These are phyloP conservation scores for Globisporangium emineosum DNA, from an alignment of 352 stramenopile genomes.

Conservation along the genomic window DNA sequence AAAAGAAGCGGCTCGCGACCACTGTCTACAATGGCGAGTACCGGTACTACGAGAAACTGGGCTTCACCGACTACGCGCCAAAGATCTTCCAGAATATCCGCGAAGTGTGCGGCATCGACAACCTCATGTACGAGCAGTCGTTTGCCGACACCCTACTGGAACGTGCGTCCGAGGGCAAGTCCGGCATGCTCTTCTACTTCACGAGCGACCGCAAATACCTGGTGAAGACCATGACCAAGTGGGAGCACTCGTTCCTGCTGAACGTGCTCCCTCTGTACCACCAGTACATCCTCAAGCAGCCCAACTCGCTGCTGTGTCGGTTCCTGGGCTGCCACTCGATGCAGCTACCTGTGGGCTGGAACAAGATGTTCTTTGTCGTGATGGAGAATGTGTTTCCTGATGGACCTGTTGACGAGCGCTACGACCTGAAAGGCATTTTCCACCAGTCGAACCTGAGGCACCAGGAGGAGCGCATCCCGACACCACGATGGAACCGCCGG, in stretches of 20 bases:
- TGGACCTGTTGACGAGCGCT: conserved; percentile 71
- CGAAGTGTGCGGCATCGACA: conserved; percentile 71
- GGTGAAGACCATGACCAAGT: conserved; percentile 89
- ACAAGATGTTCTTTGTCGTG: conserved; percentile 90
- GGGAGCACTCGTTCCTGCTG: conserved; percentile 81
- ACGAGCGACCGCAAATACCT: conserved; percentile 82
- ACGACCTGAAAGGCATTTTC: conserved; percentile 85
- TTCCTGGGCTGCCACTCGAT: conserved; percentile 86
- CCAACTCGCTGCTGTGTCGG: conserved; percentile 73
- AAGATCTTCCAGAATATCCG: conserved; percentile 85
- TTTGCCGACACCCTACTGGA: conserved; percentile 84
- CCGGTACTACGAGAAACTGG: conserved; percentile 84
- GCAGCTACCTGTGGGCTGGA: conserved; percentile 87
- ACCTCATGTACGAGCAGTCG: conserved; percentile 76
- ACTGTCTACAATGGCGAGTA: conserved; percentile 83
- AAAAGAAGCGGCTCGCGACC: conserved; percentile 80
- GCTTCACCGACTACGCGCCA: conserved; percentile 84
- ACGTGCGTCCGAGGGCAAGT: conserved; percentile 81
- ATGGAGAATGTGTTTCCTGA: conserved; percentile 88
- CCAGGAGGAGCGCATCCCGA: conserved; percentile 33
- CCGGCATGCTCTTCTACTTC: conserved; percentile 88
- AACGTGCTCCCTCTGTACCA: conserved; percentile 81
- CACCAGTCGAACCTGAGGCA: conserved; percentile 54
- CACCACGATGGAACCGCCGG: conserved; percentile 32
- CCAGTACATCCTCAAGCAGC: conserved; percentile 83